Base-by-base conservation (phyloP, 208 protist species). In the Acanthamoeba royreba region DNA sequence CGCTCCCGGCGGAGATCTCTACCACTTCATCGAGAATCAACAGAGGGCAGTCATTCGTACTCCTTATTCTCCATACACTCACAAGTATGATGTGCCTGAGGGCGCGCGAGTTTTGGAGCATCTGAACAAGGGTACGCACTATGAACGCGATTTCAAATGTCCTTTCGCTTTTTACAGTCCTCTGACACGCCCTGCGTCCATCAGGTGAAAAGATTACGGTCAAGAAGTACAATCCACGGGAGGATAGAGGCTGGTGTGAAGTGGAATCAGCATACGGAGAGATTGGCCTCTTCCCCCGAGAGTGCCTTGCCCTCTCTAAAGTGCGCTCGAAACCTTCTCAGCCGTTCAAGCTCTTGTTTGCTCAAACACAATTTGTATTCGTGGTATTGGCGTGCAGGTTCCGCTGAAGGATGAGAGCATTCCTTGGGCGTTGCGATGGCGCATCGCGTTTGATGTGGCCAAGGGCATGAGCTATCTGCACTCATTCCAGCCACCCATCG, bases 371-470 rank as follows among this genome's bases (percentile, higher is more conserved):
- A n/a, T n/a, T n/a, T n/a, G n/a, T n/a, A n/a, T n/a, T n/a, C n/a
- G n/a, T n/a, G n/a, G n/a, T n/a, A n/a, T n/a, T n/a, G n/a, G n/a
- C n/a, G n/a, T n/a, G n/a, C n/a, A n/a, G n/a, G n/a, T n/a, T n/a
- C 43, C 40, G 74, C 43, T 86, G 28, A 47, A 25, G 17, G 74
- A 86, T 28, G 74, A 86, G 74, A 19, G 61, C 22, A 89, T 89
- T 15, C 81, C 81, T 33, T 89, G 81, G 81, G 0, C 15, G n/a
- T 49, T 89, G 81, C 81, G 81, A 4, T 89, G 81, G 81, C 46
- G 53, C 49, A 89, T 95, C 1, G 89, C 79, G n/a, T n/a, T 95
- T 1, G 94, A 95, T 72, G 81, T 95, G 25, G 94, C 94, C 7
- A 52, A 40, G n/a, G 92, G 94, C 52, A 94, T 90, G 38, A 22